Percentiles rank a stretch among this genome's conserved stretches.
phyloP scores from a whole-genome alignment of 805 yeast species.

The Candida lessepsii region DNA sequence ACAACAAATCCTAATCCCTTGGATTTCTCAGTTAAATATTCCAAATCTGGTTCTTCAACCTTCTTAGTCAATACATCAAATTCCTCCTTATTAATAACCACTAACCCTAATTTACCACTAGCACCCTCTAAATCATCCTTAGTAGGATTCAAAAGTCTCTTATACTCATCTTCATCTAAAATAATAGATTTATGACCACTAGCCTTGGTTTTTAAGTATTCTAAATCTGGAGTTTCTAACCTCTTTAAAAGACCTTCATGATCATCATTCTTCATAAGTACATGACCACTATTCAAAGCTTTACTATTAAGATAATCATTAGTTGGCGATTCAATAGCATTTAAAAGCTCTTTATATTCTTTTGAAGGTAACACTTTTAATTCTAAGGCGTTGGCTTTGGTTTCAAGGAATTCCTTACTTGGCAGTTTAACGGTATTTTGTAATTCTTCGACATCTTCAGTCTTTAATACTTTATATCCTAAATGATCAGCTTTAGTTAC shows the following conservation, averaged over 20 bases:
- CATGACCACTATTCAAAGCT: conserved; percentile 16
- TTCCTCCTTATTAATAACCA: conserved; percentile 5
- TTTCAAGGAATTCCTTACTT: conserved; percentile 20
- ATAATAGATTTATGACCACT: conserved; percentile 13
- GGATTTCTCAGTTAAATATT: conserved; percentile 21
- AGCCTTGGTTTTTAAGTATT: conserved; percentile 21
- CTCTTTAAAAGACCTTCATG: conserved; percentile 3
- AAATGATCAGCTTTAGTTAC: conserved; percentile 11
- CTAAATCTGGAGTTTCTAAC: conserved; percentile 14
- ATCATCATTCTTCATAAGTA: conserved; percentile 10
- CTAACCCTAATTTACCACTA: conserved; percentile 13
- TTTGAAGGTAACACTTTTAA: conserved; percentile 1
- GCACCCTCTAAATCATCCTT: conserved; percentile 18
- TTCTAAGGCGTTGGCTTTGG: conserved; percentile 5
- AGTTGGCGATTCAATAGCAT: conserved; percentile 19
- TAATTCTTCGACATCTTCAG: conserved; percentile 9
- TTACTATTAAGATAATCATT: conserved; percentile 22
- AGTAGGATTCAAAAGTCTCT: conserved; percentile 12
- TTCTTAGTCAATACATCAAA: conserved; percentile 10
- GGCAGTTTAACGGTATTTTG: conserved; percentile 18
- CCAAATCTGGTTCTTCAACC: conserved; percentile 21
- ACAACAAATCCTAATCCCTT: conserved; percentile 12
- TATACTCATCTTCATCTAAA: conserved; percentile 14
- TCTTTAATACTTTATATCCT: conserved; percentile 14
- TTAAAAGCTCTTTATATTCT: conserved; percentile 1